Base-by-base conservation (phyloP, 1,284 basidiomycete species). In the Tilletia walkeri region DNA sequence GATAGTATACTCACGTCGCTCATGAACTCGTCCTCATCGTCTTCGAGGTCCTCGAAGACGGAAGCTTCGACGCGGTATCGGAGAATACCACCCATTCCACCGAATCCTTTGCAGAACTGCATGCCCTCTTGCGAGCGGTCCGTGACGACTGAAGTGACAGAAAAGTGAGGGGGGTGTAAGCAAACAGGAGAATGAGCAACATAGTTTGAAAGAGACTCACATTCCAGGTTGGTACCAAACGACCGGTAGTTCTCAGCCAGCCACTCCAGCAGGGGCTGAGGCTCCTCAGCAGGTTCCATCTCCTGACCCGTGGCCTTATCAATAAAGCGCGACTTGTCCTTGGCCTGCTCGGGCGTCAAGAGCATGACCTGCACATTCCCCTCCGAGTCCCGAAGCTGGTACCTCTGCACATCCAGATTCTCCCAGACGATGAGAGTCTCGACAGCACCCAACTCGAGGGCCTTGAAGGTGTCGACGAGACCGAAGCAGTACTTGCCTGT, bases 371-470 rank as follows among this genome's bases (percentile, higher is more conserved):
- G 71, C 39, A 76, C 72, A 49, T 70, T 71, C 16, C 76, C 80
- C n/a, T 80, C 75, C 67, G 75, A 77, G 74, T 83, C 81, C 67
- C 75, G 74, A 67, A 83, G 74, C 65, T 74, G 73, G 73, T 82
- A 77, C 18, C 82, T 75, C 34, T 66, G 81, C 39, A 80, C 75
- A 38, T 83, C 82, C 10, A 83, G 72, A 72, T 95, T 95, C 86
- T 99, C 96, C 94, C 95, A 99, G 18, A 99, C 95, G 78, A 99
- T 93, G 71, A 99, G 86, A 0, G 94, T 98, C 86, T 99, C 96
- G 47, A 96, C 92, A 5, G 96, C 92, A 80, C 96, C 96, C 71
- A 99, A 89, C 81, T 99, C 96, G 66, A 99, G 89, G 48, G 92
- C 94, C 84, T 96, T 97, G 79, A 99, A 89, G 0, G 96, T 99